These are phyloP conservation scores for Euphorbia lathyris DNA, from an alignment of 345 rosid genomes.

Conservation along the genomic window DNA sequence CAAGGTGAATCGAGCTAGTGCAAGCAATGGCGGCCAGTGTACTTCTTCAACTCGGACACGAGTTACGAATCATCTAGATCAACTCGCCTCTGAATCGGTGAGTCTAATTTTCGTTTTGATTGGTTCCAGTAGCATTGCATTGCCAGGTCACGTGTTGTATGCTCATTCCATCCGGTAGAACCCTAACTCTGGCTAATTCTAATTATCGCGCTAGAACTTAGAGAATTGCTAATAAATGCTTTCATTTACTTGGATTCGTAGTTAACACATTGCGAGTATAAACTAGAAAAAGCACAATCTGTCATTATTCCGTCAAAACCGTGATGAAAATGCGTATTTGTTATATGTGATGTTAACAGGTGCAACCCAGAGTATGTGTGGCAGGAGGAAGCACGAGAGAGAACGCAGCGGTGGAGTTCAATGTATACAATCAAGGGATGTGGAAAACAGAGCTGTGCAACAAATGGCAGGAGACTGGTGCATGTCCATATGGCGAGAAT, in stretches of 20 bases:
- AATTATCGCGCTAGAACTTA: not conserved
- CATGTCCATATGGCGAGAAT: too few relatives aligned
- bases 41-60: constrained; percentile 33
- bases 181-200: not conserved
- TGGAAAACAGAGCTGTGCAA: constrained; percentile 29
- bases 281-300: too few relatives aligned
- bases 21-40: constrained; percentile 29
- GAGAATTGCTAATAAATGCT: not conserved
- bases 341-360: constrained; percentile 5
- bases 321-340: not conserved
- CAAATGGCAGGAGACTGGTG: constrained; percentile 25
- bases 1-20: constrained; percentile 6
- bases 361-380: constrained; percentile 32
- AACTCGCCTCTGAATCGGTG: constrained; percentile 40
- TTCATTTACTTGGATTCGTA: too few relatives aligned
- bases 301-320: too few relatives aligned
- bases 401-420: constrained; percentile 13
- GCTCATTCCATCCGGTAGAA: not conserved
- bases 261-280: too few relatives aligned
- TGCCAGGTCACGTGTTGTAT: not conserved
- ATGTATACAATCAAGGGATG: constrained; percentile 19
- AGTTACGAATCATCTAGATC: constrained; percentile 25
- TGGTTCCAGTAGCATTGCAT: not conserved
- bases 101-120: constrained; percentile 7
- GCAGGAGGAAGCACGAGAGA: constrained; percentile 9